These are phyloP conservation scores for Meira nashicola DNA, from an alignment of 1,284 basidiomycete species.

Conservation along the genomic window DNA sequence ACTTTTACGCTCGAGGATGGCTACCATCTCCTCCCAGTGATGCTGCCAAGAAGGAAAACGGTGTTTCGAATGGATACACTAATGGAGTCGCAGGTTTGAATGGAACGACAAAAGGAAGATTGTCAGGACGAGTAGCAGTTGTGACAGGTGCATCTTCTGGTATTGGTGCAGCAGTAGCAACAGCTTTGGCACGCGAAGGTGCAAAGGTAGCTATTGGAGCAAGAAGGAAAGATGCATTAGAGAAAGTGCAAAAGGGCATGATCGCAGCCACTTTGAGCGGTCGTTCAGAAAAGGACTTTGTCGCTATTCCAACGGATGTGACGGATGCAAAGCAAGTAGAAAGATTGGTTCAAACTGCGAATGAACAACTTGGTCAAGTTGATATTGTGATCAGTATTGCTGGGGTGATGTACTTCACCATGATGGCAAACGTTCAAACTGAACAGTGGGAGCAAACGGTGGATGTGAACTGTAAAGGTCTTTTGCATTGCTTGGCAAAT, in stretches of 20 bases:
- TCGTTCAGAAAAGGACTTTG: slow-evolving; percentile 10
- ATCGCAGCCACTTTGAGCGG: no score
- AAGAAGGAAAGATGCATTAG: slow-evolving; percentile 25
- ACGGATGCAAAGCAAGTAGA: slow-evolving; percentile 38
- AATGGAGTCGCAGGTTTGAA: neutral
- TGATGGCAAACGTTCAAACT: slow-evolving; percentile 44
- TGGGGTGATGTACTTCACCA: slow-evolving; percentile 51
- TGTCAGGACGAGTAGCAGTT: slow-evolving; percentile 50
- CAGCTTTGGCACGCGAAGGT: slow-evolving; percentile 29
- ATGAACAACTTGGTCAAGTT: slow-evolving; percentile 30
- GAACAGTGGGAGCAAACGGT: slow-evolving; percentile 51
- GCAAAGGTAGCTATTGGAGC: slow-evolving; percentile 33
- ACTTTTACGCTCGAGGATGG: slow-evolving; percentile 51
- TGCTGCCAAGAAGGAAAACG: neutral
- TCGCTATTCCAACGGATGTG: slow-evolving; percentile 42
- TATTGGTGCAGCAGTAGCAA: slow-evolving; percentile 53
- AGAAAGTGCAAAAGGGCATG: slow-evolving; percentile 16
- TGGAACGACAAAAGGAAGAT: slow-evolving; percentile 16
- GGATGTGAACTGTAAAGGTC: slow-evolving; percentile 51
- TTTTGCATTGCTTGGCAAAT: slow-evolving; percentile 40
- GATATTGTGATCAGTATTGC: slow-evolving; percentile 47
- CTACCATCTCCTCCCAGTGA: slow-evolving; percentile 26
- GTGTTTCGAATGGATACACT: no score
- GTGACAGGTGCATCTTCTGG: slow-evolving; percentile 54
- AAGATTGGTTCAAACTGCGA: slow-evolving; percentile 29